These are phyloP conservation scores for Globisporangium irregulare DNA, from an alignment of 352 stramenopile genomes.

Conservation along the genomic window DNA sequence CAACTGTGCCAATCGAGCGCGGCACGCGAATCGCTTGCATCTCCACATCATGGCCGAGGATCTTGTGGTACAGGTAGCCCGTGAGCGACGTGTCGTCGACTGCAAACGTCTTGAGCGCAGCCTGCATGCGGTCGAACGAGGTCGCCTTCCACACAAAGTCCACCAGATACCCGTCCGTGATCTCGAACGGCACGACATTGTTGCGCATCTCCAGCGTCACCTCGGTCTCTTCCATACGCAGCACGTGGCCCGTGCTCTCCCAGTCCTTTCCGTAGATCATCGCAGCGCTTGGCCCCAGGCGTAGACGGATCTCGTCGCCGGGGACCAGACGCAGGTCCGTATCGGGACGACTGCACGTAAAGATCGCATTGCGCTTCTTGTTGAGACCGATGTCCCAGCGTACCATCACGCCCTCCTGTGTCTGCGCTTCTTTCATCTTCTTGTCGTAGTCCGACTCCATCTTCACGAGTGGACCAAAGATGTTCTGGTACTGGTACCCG, in stretches of 20 bases:
- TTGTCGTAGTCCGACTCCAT: conserved; percentile 99
- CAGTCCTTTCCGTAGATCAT: conserved; percentile 88
- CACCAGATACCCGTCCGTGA: conserved; percentile 95
- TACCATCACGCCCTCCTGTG: conserved; percentile 91
- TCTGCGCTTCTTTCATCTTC: conserved; percentile 98
- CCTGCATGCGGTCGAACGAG: conserved; percentile 99
- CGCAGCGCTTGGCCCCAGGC: conserved; percentile 78
- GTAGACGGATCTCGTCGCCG: conserved; percentile 96
- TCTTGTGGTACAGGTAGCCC: conserved; percentile 99
- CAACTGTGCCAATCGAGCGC: conserved; percentile 58
- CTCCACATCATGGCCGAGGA: conserved; percentile 97
- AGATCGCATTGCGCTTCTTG: conserved; percentile 96
- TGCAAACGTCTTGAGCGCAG: conserved; percentile 98
- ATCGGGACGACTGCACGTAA: conserved; percentile 90
- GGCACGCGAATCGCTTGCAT: conserved; percentile 88
- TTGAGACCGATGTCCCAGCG: conserved; percentile 96
- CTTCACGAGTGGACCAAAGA: conserved; percentile 99
- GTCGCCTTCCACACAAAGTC: conserved; percentile 99
- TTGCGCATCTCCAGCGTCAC: conserved; percentile 86
- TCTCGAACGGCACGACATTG: conserved; percentile 86
- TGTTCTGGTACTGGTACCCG: conserved; percentile 99
- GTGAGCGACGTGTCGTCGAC: conserved; percentile 98
- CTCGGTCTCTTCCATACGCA: conserved; percentile 80
- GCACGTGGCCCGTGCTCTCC: conserved; percentile 95
- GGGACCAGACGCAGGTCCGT: conserved; percentile 91